Conservation (phyloP, 2,329 filamentous ascomycete species). For the Colletotrichum cereale region DNA sequence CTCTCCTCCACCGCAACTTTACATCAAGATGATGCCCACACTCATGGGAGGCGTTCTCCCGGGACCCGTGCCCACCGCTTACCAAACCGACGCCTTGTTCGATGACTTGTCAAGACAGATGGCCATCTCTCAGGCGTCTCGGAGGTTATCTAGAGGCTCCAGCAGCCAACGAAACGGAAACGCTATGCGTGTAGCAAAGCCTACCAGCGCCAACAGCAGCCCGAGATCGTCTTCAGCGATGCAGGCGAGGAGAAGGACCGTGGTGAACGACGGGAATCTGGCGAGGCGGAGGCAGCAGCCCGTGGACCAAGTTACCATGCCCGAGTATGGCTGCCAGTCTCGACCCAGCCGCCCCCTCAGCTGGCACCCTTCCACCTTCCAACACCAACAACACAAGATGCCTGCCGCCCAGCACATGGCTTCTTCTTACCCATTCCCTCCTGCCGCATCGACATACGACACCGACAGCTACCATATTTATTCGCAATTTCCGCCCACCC, state of each 20-base stretch:
- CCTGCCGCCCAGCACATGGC: constrained; percentile 49
- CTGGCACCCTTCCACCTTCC: constrained; percentile 77
- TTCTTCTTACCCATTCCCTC: constrained; percentile 55
- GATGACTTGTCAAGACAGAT: constrained; percentile 67
- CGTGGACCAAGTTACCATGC: constrained; percentile 57
- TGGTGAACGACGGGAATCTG: constrained; percentile 64
- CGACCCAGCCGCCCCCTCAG: constrained; percentile 72
- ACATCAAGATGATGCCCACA: constrained; percentile 50
- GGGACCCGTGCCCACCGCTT: constrained; percentile 48
- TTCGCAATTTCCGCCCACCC: constrained; percentile 64
- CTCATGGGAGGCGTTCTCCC: constrained; percentile 49
- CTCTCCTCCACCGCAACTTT: background rate
- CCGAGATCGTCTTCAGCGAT: constrained; percentile 66
- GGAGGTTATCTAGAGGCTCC: constrained; percentile 63
- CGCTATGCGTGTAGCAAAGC: constrained; percentile 73
- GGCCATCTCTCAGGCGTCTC: constrained; percentile 58
- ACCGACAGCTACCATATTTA: constrained; percentile 56
- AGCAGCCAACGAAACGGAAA: constrained; percentile 62
- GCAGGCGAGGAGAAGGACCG: constrained; percentile 66
- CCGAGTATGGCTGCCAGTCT: constrained; percentile 50
- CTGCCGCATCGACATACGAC: constrained; percentile 53
- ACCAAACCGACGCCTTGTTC: constrained; percentile 58
- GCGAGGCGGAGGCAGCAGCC: constrained; percentile 61
- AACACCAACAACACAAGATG: constrained; percentile 52
- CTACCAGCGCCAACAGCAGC: constrained; percentile 77